Conservation (phyloP, 2,329 filamentous ascomycete genomes). For the Rosellinia necatrix region DNA sequence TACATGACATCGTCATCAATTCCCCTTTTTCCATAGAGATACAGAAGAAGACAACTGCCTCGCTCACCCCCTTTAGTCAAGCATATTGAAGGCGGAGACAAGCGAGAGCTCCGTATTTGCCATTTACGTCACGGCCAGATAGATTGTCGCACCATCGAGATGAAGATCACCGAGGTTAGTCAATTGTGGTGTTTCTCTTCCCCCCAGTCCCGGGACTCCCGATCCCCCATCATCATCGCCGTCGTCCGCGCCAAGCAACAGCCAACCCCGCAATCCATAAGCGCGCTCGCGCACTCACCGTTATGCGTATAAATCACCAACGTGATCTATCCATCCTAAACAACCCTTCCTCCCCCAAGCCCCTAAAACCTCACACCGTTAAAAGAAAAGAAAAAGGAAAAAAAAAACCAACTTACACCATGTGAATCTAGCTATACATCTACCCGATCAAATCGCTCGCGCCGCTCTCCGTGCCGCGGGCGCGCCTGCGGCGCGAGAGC, state of each 20-base stretch:
- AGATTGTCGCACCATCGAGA: background rate
- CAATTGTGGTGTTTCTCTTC: background rate
- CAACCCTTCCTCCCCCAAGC: no score
- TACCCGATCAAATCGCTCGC: slow-evolving; percentile 76
- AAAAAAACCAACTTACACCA: no score
- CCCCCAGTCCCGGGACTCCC: background rate
- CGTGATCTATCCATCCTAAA: no score
- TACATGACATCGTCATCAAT: background rate
- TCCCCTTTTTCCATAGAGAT: background rate
- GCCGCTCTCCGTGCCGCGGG: slow-evolving; percentile 57
- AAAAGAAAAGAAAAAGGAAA: no score
- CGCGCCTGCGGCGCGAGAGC: slow-evolving; percentile 64
- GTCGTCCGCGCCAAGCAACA: background rate
- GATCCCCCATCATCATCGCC: background rate
- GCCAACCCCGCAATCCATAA: background rate
- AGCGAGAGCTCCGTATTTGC: background rate
- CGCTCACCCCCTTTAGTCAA: no score
- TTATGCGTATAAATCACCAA: no score
- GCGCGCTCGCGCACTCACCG: no score
- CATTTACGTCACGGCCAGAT: background rate
- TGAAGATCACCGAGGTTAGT: slow-evolving; percentile 28
- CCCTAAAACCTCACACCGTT: no score
- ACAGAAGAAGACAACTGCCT: slow-evolving; percentile 41
- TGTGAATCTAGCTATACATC: slow-evolving; percentile 60
- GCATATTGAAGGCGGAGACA: background rate